A percentile compares a stretch with the other conserved stretches of the same genome.
Conservation (phyloP, 345 rosid species). For the Eucalyptus polybractea region DNA sequence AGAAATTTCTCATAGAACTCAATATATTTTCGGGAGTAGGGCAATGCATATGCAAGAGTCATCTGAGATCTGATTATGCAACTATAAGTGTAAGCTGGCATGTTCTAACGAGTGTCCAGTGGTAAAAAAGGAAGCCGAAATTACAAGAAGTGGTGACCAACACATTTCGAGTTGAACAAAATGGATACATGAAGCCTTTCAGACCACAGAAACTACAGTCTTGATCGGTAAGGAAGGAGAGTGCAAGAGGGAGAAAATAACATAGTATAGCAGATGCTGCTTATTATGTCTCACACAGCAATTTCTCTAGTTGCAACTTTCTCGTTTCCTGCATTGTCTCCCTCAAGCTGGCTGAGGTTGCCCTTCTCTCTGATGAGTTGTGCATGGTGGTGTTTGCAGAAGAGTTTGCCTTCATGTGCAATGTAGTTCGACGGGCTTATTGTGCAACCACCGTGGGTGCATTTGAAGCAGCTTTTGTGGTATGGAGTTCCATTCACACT, state of each 20-base stretch:
- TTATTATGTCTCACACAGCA: neutral
- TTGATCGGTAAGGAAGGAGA: neutral
- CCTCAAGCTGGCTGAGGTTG: slow-evolving; percentile 78
- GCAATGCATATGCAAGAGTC: neutral
- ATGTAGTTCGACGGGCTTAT: slow-evolving; percentile 86
- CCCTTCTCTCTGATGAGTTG: slow-evolving; percentile 92
- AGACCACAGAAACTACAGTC: neutral
- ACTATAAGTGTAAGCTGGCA: neutral
- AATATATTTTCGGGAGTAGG: neutral
- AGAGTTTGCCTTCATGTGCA: slow-evolving; percentile 85
- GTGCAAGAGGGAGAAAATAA: neutral
- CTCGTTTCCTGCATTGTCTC: slow-evolving; percentile 22
- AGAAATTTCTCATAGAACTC: neutral
- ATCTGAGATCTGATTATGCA: neutral
- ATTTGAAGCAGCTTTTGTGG: slow-evolving; percentile 94
- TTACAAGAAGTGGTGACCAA: neutral
- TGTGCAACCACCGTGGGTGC: slow-evolving; percentile 86
- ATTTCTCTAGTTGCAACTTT: slow-evolving; percentile 3
- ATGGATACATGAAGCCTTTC: neutral
- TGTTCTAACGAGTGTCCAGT: neutral
- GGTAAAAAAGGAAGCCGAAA: neutral
- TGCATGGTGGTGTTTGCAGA: slow-evolving; percentile 87
- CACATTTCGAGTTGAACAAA: neutral
- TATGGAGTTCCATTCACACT: slow-evolving; percentile 84
- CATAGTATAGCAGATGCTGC: neutral